Evolutionary conservation across 805 yeast species (phyloP), one percentile per base, ranked within the genome.

Genomic region (Saccharomyces kudriavzevii): DNA sequence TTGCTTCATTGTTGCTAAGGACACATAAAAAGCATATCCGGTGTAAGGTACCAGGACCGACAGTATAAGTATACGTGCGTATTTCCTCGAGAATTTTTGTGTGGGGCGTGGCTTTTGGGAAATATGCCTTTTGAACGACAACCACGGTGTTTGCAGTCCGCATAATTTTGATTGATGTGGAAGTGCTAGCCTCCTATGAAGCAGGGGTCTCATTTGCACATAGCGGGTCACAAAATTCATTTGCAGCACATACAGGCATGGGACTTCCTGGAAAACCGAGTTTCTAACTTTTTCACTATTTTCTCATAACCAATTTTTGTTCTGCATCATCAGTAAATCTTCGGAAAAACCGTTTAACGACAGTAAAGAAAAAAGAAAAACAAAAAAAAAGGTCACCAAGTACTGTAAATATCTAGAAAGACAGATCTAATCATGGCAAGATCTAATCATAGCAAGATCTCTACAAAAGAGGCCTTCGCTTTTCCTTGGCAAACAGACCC

Each of bases 11-110:
- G 92, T 79, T 35, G 77, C 68, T 28, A 76, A 59, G 40, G 84
- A 82, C 51, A 85, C 80, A 61, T 77, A 85, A 10, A 80, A 72
- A 26, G 89, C 86, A 61, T 83, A 84, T 0, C 85, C 78, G 0
- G 89, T 76, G 64, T 87, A 87, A 1, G 85, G 72, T 2, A 68
- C 56, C 25, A 71, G 56, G n/a, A 69, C 49, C 0, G 59, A 56
- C 30, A 64, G 50, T 4, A 58, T 48, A 13, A 61, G 60, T 26
- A 58, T 56, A n/a, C 51, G 47, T 31, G 57, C 49, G 47, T 58
- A 60, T 20, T 58, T 56, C 26, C 56, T 54, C 6, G 60, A 55
- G 20, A 56, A 56, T 24, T 55, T 58, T 4, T 51, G 45, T 26
- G 17, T 35, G 17, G 43, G 43, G 43, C 22, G 22, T 17, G 43